A percentile compares a stretch with the other conserved stretches of the same genome.
Conservation (phyloP, 2,329 filamentous ascomycete species). For the Pyrenochaeta sp. region DNA sequence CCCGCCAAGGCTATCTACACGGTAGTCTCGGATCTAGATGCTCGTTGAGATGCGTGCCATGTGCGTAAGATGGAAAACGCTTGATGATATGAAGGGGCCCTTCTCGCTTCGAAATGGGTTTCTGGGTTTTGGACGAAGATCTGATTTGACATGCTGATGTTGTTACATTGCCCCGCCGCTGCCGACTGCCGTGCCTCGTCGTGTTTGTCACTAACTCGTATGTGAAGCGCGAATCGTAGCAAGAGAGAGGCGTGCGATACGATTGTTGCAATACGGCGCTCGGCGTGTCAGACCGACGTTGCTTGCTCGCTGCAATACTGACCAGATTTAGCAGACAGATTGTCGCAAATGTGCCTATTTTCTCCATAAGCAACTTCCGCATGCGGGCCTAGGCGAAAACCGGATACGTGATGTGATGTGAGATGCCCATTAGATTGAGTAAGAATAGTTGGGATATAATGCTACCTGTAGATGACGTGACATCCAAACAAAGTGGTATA, state of each 20-base stretch:
- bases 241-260: slow-evolving; percentile 2
- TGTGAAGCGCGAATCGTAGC: background rate
- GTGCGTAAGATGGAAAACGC: background rate
- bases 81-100: background rate
- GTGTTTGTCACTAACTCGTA: background rate
- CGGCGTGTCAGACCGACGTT: background rate
- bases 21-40: background rate
- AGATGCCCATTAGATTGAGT: slow-evolving; percentile 14
- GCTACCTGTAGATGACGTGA: slow-evolving; percentile 27
- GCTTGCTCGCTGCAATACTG: background rate
- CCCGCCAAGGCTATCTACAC: background rate
- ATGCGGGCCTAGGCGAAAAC: background rate
- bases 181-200: background rate
- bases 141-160: background rate
- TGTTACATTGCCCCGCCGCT: slow-evolving; percentile 5
- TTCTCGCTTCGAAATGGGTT: background rate
- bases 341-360: background rate
- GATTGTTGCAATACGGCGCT: slow-evolving; percentile 4
- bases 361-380: background rate
- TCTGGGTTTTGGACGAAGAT: background rate
- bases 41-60: background rate
- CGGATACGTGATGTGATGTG: background rate
- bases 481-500: slow-evolving; percentile 23
- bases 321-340: background rate
- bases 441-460: slow-evolving; percentile 27